Evolutionary conservation across 192 early-diverging fungal genomes (phyloP).

Genomic region (Endogone sp.): DNA sequence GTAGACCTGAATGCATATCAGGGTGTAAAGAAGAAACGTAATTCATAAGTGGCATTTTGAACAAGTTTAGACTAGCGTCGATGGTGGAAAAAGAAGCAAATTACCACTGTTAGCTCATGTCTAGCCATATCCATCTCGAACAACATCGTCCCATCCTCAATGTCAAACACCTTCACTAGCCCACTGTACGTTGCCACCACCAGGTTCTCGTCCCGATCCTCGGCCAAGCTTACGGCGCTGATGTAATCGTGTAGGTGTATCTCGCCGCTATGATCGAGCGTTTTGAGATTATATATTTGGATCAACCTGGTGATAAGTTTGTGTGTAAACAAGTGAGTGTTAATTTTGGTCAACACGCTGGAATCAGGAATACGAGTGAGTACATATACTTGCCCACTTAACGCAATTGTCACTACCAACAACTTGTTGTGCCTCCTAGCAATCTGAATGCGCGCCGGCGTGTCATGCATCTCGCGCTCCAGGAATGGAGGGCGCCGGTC

Average conservation of each 20-base stretch:
- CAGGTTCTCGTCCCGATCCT: neutral
- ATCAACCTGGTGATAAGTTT: neutral
- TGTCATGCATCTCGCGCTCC: neutral
- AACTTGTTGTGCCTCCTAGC: neutral
- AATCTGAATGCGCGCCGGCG: neutral
- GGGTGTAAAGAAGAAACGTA: too few relatives aligned
- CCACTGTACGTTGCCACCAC: neutral
- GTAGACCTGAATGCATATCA: neutral
- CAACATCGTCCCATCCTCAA: neutral
- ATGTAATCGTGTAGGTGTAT: neutral
- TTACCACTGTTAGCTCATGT: neutral
- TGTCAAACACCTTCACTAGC: neutral
- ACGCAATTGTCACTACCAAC: neutral
- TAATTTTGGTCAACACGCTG: neutral
- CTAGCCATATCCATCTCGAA: neutral
- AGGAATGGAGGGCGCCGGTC: neutral
- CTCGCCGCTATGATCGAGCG: neutral
- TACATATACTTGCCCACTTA: neutral
- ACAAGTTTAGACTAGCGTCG: neutral
- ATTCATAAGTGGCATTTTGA: too few relatives aligned
- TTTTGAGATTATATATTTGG: neutral
- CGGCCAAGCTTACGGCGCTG: neutral
- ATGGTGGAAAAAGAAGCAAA: neutral
- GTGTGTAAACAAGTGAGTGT: neutral
- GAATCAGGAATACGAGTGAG: too few relatives aligned